Percentiles rank a stretch among this genome's conserved stretches.
These are phyloP conservation scores for Mycena galericulata DNA, from an alignment of 768 basidiomycete genomes.

Conservation along the genomic window DNA sequence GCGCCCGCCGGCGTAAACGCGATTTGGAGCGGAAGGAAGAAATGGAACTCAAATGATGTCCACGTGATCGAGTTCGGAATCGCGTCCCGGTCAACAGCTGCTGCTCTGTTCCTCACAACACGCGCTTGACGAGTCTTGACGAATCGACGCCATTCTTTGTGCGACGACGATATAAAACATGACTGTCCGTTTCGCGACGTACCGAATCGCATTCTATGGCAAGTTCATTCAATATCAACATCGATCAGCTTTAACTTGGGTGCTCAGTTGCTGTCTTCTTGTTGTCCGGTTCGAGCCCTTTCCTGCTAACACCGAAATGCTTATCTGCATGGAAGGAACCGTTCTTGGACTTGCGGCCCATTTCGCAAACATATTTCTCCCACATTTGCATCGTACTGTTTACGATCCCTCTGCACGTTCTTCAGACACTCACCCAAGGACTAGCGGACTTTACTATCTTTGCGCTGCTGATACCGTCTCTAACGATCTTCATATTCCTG, in stretches of 20 bases:
- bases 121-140: slow-evolving; percentile 18
- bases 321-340: slow-evolving; percentile 47
- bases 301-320: background rate
- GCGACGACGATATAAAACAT: slow-evolving; percentile 44
- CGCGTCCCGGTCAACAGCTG: slow-evolving; percentile 14
- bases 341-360: slow-evolving; percentile 79
- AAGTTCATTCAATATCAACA: background rate
- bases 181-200: slow-evolving; percentile 72
- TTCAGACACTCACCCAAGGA: background rate
- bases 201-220: slow-evolving; percentile 53
- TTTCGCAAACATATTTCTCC: slow-evolving; percentile 76
- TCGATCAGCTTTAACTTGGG: background rate
- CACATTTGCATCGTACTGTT: slow-evolving; percentile 66
- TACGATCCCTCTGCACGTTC: background rate
- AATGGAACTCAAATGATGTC: background rate
- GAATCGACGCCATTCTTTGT: background rate
- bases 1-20: slow-evolving; percentile 15
- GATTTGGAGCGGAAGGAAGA: background rate
- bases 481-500: slow-evolving; percentile 74
- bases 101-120: background rate
- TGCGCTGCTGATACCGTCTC: slow-evolving; percentile 70
- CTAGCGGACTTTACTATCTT: slow-evolving; percentile 81
- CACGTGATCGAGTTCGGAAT: background rate
- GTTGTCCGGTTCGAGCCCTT: slow-evolving; percentile 51
- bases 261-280: slow-evolving; percentile 57